Percentiles rank a stretch among this genome's conserved stretches.
Conservation (phyloP, 2,329 filamentous ascomycete genomes). For the Alternaria viburni region DNA sequence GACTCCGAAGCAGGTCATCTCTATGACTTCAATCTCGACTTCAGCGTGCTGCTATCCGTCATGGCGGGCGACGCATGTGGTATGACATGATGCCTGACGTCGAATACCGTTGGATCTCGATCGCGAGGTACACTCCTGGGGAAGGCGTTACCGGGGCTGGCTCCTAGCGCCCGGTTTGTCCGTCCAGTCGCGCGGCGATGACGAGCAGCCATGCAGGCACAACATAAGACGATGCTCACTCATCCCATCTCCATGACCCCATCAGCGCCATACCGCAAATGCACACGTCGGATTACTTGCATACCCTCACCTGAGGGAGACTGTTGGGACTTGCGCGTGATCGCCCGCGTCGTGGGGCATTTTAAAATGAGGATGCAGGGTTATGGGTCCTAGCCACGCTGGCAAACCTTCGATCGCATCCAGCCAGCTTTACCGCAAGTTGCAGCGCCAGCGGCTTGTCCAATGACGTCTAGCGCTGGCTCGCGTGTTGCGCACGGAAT, state of each 20-base stretch:
- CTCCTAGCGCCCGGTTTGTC: slow-evolving; percentile 6
- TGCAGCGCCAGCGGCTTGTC: slow-evolving; percentile 7
- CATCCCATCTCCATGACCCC: slow-evolving; percentile 22
- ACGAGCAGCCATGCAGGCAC: slow-evolving; percentile 6
- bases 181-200: neutral
- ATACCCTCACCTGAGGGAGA: slow-evolving; percentile 4
- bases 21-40: neutral
- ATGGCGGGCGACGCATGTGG: neutral
- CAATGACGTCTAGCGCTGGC: slow-evolving; percentile 25
- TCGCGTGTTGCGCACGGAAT: slow-evolving; percentile 24
- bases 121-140: neutral
- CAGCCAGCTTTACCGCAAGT: slow-evolving; percentile 19
- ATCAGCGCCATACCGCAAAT: slow-evolving; percentile 5
- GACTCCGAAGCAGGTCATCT: neutral
- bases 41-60: neutral
- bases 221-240: slow-evolving; percentile 11
- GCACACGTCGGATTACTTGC: slow-evolving; percentile 6
- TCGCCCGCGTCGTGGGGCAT: slow-evolving; percentile 6
- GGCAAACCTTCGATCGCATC: slow-evolving; percentile 17
- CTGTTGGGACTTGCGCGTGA: slow-evolving; percentile 6
- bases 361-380: slow-evolving; percentile 21
- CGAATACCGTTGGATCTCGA: neutral
- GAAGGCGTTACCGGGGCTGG: slow-evolving; percentile 3
- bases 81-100: slow-evolving; percentile 3
- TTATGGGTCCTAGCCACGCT: slow-evolving; percentile 22